Base-by-base conservation (phyloP, 2,329 filamentous ascomycete species). In the Aureobasidium sp. region DNA sequence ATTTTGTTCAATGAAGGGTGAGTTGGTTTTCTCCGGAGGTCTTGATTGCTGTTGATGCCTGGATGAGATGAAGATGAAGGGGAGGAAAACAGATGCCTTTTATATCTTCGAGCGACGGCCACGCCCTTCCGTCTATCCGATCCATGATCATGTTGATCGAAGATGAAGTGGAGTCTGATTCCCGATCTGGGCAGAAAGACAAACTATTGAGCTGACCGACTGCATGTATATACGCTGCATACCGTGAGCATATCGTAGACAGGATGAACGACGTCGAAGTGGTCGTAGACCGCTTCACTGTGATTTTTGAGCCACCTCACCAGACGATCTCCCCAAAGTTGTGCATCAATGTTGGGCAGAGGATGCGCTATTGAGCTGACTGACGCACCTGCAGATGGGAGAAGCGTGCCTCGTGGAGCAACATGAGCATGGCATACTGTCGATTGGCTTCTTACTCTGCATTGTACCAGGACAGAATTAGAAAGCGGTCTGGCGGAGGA, bases 361-460 rank as follows among this genome's bases (percentile, higher is more conserved):
- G 57, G 57, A 50, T 60, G 57, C 57, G 47, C 47, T 50, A 60
- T 60, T 44, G 47, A 52, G 47, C 47, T 60, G 57, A 52, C 47
- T 27, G 57, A 52, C 37, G 17, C 22, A 35, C 31, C 47, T 60
- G 57, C 42, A 58, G 40, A 27, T 5, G 31, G 5, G 19, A 6
- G 27, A 47, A 58, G 12, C n/a, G 39, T 58, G 31, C 40, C 29
- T 22, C 24, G 7, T 8, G 24, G 44, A 40, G 44, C 33, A 35
- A 59, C 44, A 22, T 40, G 56, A 49, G 42, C 54, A 47, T 47
- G 54, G 19, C 37, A 58, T 58, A 27, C 5, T 19, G 11, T 56
- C 35, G 27, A 56, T 56, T 56, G 52, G 39, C 24, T 56, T 17
- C 24, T 56, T 11, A 5, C 4, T 27, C 17, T 56, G 39, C 27